Percentiles rank a stretch among this genome's conserved stretches.
Evolutionary conservation across 352 stramenopile species (phyloP).

Genomic region (Pilasporangium apinafurcum): DNA sequence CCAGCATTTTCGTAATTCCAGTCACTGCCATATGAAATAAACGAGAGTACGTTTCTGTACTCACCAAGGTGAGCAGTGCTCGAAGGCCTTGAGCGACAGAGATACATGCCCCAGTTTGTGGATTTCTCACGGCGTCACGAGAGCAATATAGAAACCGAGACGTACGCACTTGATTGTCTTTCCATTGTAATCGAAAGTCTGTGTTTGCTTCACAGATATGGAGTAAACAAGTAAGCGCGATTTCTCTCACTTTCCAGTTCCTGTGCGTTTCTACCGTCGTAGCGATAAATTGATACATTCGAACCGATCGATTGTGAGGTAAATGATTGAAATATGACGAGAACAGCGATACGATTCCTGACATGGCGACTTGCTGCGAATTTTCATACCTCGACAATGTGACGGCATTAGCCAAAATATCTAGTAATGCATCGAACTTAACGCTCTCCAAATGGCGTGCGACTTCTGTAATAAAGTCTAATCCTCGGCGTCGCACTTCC

Average conservation of each 20-base stretch:
- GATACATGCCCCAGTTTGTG: conserved; percentile 40
- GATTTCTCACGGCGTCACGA: conserved; percentile 21
- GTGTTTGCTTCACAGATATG: conserved; percentile 61
- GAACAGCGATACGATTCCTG: conserved; percentile 67
- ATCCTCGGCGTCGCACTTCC: conserved; percentile 41
- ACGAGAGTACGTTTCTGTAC: conserved; percentile 52
- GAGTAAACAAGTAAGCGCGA: conserved; percentile 62
- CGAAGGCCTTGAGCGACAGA: conserved; percentile 53
- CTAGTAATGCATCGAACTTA: conserved; percentile 74
- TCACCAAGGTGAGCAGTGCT: conserved; percentile 69
- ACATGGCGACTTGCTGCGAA: conserved; percentile 49
- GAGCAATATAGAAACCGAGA: conserved; percentile 73
- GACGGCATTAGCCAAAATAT: conserved; percentile 70
- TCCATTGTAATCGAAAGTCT: conserved; percentile 65
- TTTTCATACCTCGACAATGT: conserved; percentile 59
- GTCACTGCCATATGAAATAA: conserved; percentile 75
- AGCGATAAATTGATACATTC: conserved; percentile 80
- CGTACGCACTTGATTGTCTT: conserved; percentile 47
- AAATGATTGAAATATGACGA: conserved; percentile 77
- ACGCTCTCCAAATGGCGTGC: conserved; percentile 69
- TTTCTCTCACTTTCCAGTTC: conserved; percentile 44
- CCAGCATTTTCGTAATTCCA: conserved; percentile 66
- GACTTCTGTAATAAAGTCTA: conserved; percentile 67
- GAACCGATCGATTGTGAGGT: conserved; percentile 49
- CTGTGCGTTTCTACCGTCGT: conserved; percentile 61